Evolutionary conservation across 371 early-diverging fungal genomes (phyloP).

Genomic region (Mucor irregularis): DNA sequence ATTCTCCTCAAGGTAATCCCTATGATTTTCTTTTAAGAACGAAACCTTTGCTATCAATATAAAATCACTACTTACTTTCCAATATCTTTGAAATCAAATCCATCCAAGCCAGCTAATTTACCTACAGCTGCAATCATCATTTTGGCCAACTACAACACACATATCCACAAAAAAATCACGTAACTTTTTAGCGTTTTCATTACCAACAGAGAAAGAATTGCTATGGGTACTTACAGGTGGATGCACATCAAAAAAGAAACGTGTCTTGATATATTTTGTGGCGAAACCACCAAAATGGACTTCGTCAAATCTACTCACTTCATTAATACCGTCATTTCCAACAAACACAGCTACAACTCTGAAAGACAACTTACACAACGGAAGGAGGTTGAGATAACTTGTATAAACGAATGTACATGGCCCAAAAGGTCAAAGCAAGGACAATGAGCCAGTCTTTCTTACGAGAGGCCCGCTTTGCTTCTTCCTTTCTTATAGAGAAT

Average conservation of each 20-base stretch:
- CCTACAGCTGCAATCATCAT: conserved; percentile 87
- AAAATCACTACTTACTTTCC: conserved; percentile 59
- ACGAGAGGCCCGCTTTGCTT: conserved; percentile 12
- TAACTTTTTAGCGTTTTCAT: neutral
- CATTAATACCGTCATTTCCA: neutral
- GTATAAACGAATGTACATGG: conserved; percentile 44
- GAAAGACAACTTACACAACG: conserved; percentile 42
- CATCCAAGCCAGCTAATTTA: conserved; percentile 82
- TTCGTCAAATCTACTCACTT: conserved; percentile 70
- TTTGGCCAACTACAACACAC: conserved; percentile 85
- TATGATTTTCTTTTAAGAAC: neutral
- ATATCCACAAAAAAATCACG: neutral
- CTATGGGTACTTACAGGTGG: conserved; percentile 30
- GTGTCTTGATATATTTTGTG: conserved; percentile 85
- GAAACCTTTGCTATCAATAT: neutral
- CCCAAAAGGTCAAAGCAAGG: conserved; percentile 37
- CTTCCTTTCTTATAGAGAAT: conserved; percentile 17
- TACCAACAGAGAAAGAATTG: neutral
- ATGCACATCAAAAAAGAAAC: conserved; percentile 96
- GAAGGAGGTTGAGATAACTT: conserved; percentile 46
- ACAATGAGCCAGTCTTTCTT: conserved; percentile 41
- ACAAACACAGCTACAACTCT: neutral
- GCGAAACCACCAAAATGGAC: conserved; percentile 99
- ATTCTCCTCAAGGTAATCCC: conserved; percentile 43
- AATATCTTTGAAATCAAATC: conserved; percentile 91